Percentiles rank a stretch among this genome's conserved stretches.
Evolutionary conservation across 148 eudicot genomes (phyloP).

Genomic region (Persicaria tinctoria): DNA sequence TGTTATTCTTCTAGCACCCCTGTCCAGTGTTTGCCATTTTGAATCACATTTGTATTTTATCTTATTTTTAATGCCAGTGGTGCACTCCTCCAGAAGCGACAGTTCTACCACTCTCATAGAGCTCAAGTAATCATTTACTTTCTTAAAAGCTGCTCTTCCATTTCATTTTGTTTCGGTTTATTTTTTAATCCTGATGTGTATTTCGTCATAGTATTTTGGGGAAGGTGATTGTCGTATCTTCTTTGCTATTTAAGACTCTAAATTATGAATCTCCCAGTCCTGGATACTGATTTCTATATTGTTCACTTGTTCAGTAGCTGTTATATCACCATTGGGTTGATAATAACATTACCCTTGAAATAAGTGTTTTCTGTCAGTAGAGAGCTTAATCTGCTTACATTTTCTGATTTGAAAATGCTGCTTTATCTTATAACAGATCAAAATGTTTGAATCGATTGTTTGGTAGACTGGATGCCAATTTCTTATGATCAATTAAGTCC

Average conservation of each 20-base stretch:
- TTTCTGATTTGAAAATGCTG: not conserved
- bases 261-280: not conserved
- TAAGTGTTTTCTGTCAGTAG: not conserved
- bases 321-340: not conserved
- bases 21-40: not conserved
- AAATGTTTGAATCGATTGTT: not conserved
- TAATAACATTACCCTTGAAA: not conserved
- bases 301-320: slow-evolving; percentile 1
- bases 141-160: not conserved
- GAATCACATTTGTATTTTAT: slow-evolving; percentile 6
- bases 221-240: not conserved
- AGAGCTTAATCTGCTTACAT: not conserved
- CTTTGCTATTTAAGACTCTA: not conserved
- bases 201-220: not conserved
- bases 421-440: not conserved
- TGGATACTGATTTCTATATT: not conserved
- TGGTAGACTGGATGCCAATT: not conserved
- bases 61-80: slow-evolving; percentile 34
- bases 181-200: not conserved
- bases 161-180: not conserved
- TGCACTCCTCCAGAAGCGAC: slow-evolving; percentile 73
- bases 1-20: slow-evolving; percentile 1
- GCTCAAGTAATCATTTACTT: slow-evolving; percentile 59
- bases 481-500: not conserved
- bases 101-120: slow-evolving; percentile 95